These are phyloP conservation scores for Przewalskia tangutica DNA, from an alignment of 257 asterid species.

Conservation along the genomic window DNA sequence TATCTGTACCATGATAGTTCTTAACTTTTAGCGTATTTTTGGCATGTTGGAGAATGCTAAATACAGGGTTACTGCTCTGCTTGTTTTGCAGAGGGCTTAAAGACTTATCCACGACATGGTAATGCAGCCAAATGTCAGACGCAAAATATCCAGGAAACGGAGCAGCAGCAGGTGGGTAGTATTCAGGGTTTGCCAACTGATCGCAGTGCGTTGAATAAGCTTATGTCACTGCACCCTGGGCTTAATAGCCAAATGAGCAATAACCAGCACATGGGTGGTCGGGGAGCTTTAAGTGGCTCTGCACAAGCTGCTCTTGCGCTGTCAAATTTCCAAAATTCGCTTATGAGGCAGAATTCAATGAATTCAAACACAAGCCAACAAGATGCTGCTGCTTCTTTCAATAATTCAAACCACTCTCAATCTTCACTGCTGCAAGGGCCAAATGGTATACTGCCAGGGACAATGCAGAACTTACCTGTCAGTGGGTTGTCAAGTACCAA, in stretches of 20 bases:
- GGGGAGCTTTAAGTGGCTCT: constrained; percentile 54
- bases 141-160: constrained; percentile 45
- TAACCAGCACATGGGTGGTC: constrained; percentile 43
- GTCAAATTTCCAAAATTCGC: constrained; percentile 60
- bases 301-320: constrained; percentile 64
- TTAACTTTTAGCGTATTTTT: background rate
- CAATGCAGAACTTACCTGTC: constrained; percentile 23
- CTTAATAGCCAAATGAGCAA: constrained; percentile 30
- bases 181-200: constrained; percentile 46
- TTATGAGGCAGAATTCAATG: constrained; percentile 72
- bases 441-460: constrained; percentile 26
- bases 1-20: background rate
- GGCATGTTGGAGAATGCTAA: background rate
- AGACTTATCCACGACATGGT: constrained; percentile 47
- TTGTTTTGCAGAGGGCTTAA: constrained; percentile 69
- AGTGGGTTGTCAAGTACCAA: constrained; percentile 28
- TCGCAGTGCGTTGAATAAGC: constrained; percentile 42
- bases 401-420: constrained; percentile 29
- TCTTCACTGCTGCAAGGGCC: constrained; percentile 36
- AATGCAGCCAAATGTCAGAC: constrained; percentile 35
- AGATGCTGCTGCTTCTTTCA: constrained; percentile 50
- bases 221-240: constrained; percentile 55
- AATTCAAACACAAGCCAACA: constrained; percentile 39
- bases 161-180: constrained; percentile 50
- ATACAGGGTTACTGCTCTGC: background rate